Conservation (phyloP, 441 rosid genomes). For the Macaranga tanarius region DNA sequence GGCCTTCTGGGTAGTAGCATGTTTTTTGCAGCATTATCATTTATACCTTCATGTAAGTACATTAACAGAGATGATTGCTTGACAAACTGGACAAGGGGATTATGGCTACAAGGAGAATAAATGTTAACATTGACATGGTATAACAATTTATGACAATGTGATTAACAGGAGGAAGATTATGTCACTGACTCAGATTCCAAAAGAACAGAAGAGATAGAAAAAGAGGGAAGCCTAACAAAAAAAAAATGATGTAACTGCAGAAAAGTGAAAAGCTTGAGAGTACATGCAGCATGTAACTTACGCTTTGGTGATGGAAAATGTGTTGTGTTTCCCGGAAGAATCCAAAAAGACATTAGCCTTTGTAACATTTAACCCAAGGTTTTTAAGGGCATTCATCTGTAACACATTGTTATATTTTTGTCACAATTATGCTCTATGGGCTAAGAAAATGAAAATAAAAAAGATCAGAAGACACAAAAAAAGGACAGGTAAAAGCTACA, state of each 20-base stretch:
- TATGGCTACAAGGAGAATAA: background rate
- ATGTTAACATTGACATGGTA: background rate
- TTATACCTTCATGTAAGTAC: background rate
- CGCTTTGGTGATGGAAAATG: constrained; percentile 79
- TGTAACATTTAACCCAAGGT: constrained; percentile 88
- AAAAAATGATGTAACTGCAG: no score
- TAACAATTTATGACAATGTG: background rate
- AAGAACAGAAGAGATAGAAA: background rate
- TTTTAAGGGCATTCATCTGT: constrained; percentile 89
- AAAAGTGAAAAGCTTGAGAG: background rate
- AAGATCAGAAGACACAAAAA: constrained; percentile 1
- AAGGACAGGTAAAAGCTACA: constrained; percentile 10
- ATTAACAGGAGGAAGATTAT: background rate
- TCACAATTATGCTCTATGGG: constrained; percentile 7
- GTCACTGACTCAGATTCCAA: background rate
- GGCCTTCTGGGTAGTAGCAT: background rate
- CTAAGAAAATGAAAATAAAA: background rate
- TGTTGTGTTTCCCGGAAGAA: constrained; percentile 97
- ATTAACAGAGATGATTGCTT: background rate
- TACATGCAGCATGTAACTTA: constrained; percentile 34
- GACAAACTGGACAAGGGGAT: background rate
- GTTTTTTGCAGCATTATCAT: background rate
- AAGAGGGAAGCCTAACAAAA: no score
- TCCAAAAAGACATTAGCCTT: constrained; percentile 92
- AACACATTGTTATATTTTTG: constrained; percentile 25